These are phyloP conservation scores for Talaromyces trachyspermus DNA, from an alignment of 495 filamentous ascomycete species.

Conservation along the genomic window DNA sequence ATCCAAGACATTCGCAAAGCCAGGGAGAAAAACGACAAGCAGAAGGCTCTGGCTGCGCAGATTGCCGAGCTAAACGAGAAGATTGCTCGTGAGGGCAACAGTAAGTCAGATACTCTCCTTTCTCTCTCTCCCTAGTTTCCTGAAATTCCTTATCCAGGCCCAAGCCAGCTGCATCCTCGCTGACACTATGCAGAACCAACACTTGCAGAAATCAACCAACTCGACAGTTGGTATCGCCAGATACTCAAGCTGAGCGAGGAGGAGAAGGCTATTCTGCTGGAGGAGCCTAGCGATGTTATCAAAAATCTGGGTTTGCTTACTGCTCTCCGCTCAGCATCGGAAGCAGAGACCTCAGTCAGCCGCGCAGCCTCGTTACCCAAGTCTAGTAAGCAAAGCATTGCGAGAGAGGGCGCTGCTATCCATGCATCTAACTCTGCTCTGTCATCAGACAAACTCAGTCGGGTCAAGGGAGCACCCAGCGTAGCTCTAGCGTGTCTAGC, in stretches of 20 bases:
- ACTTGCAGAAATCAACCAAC: conserved; percentile 36
- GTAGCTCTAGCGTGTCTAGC: conserved; percentile 51
- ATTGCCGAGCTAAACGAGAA: conserved; percentile 48
- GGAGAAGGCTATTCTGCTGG: conserved; percentile 49
- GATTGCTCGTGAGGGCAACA: conserved; percentile 36
- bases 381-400: conserved; percentile 59
- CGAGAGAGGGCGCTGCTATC: conserved; percentile 58
- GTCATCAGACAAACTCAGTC: conserved; percentile 36
- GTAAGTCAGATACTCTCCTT: conserved; percentile 25
- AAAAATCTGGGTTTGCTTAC: conserved; percentile 53
- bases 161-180: background rate
- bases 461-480: conserved; percentile 40
- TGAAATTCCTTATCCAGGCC: conserved; percentile 1
- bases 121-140: too few species aligned
- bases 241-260: conserved; percentile 58
- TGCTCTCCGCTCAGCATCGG: conserved; percentile 51
- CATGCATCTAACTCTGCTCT: conserved; percentile 54
- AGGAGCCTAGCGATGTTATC: conserved; percentile 52
- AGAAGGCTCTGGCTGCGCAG: conserved; percentile 38
- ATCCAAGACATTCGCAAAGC: conserved; percentile 48
- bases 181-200: conserved; percentile 24
- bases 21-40: conserved; percentile 56
- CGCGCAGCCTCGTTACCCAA: conserved; percentile 39
- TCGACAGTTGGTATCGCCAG: conserved; percentile 55
- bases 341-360: conserved; percentile 47